phyloP scores from a whole-genome alignment of 441 rosid genomes.

The Mallotus repandus region DNA sequence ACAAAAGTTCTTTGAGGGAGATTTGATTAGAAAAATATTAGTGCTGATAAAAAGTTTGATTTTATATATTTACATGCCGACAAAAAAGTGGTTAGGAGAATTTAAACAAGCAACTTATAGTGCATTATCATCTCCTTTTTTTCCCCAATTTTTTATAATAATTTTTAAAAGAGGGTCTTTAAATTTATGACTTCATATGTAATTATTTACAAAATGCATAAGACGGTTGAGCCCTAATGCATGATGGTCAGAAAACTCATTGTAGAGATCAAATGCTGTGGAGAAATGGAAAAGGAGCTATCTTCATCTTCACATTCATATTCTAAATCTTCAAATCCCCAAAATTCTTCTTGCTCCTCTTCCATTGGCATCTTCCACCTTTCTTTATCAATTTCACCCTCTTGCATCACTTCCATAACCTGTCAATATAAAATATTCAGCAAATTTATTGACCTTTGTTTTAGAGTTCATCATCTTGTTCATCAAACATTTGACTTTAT shows the following conservation, averaged over 20 bases:
- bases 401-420: constrained; percentile 68
- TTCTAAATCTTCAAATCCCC: constrained; percentile 95
- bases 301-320: constrained; percentile 46
- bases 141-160: neutral
- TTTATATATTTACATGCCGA: constrained; percentile 13
- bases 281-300: constrained; percentile 54
- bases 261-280: constrained; percentile 53
- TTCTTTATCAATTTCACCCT: constrained; percentile 54
- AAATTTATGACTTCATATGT: no score
- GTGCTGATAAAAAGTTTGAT: constrained; percentile 5
- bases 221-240: neutral
- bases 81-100: neutral
- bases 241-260: constrained; percentile 32
- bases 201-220: neutral
- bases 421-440: constrained; percentile 17
- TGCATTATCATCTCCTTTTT: neutral
- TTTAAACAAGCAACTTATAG: neutral
- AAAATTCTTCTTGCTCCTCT: constrained; percentile 71
- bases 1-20: neutral
- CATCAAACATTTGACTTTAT: constrained; percentile 11
- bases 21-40: neutral
- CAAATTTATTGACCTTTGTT: no score
- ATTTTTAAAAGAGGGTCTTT: no score
- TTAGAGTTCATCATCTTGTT: neutral
- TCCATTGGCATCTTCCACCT: constrained; percentile 82